phyloP scores from a whole-genome alignment of 1,284 basidiomycete species.

The Albatrellus sp. region DNA sequence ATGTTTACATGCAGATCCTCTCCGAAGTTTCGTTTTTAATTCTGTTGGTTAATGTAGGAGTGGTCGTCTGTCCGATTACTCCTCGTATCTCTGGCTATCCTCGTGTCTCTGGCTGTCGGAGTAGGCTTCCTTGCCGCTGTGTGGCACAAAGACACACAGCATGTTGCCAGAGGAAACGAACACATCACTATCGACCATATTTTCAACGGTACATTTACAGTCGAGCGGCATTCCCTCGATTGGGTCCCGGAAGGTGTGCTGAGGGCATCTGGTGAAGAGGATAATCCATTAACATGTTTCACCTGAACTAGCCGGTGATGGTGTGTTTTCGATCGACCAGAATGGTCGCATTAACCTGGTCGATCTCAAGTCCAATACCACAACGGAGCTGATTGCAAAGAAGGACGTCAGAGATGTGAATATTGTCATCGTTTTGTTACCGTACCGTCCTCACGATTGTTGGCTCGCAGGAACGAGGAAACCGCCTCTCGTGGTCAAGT shows the following conservation, averaged over 20 bases:
- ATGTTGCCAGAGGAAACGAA: constrained; percentile 38
- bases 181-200: constrained; percentile 80
- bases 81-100: constrained; percentile 35
- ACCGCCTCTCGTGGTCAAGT: constrained; percentile 34
- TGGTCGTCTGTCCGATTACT: constrained; percentile 41
- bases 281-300: constrained; percentile 2
- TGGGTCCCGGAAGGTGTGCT: constrained; percentile 83
- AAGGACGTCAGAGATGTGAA: constrained; percentile 51
- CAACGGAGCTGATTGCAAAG: constrained; percentile 45
- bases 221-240: constrained; percentile 34
- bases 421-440: too few species aligned
- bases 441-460: not conserved
- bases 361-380: constrained; percentile 66
- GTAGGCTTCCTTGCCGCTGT: constrained; percentile 66
- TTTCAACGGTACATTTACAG: constrained; percentile 77
- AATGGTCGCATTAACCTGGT: constrained; percentile 62
- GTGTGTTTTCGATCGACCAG: constrained; percentile 65
- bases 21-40: not conserved
- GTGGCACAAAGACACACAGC: constrained; percentile 45
- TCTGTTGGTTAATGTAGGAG: constrained; percentile 19
- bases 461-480: constrained; percentile 40
- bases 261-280: not conserved
- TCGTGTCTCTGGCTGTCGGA: constrained; percentile 43
- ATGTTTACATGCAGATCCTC: not conserved
- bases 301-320: constrained; percentile 62